Base-by-base conservation (phyloP, 331 rosid genomes). In the Quercus lobata region DNA sequence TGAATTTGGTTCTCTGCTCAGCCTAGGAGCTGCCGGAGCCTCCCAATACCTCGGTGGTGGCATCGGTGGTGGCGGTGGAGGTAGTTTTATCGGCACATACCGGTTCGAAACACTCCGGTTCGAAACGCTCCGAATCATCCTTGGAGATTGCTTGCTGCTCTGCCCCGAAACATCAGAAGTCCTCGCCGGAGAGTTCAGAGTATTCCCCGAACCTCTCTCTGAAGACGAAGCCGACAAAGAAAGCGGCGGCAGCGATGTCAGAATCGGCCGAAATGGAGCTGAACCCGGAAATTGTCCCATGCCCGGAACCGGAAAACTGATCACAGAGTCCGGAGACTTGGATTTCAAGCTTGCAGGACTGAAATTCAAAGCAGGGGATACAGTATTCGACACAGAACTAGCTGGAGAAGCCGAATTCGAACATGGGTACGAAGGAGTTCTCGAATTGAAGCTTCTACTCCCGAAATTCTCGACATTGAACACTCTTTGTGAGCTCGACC, bases 331-430 rank as follows among this genome's bases (percentile, higher is more conserved):
- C 19, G 96, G 96, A n/a, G 97, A 93, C 78, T 89, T 86, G 5
- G 87, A 78, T 44, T 58, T 77, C 60, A 82, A 71, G 69, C 85
- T 91, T 21, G 55, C 29, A 17, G 91, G 92, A 15, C 96, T 92
- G n/a, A 86, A 72, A 74, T 90, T 94, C 69, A 87, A 66, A 21
- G 83, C 77, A 6, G 91, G 89, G 5, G 97, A 90, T 69, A 81
- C 76, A 63, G 80, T 80, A 2, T 30, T 30, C 30, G 92, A 78
- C 75, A 81, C 74, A 16, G 90, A 81, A 70, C 81, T 89, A 4
- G 89, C 75, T 4, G 97, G 99, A 22, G 99, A 93, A 54, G 84
- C 88, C 2, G 97, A 88, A 78, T 86, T 80, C 6, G 97, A 89
- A 73, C 83, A 77, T 29, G 93, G 90, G 74, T 84, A 85, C 4